These are phyloP conservation scores for Eucalyptus brandiana DNA, from an alignment of 345 rosid species.

Conservation along the genomic window DNA sequence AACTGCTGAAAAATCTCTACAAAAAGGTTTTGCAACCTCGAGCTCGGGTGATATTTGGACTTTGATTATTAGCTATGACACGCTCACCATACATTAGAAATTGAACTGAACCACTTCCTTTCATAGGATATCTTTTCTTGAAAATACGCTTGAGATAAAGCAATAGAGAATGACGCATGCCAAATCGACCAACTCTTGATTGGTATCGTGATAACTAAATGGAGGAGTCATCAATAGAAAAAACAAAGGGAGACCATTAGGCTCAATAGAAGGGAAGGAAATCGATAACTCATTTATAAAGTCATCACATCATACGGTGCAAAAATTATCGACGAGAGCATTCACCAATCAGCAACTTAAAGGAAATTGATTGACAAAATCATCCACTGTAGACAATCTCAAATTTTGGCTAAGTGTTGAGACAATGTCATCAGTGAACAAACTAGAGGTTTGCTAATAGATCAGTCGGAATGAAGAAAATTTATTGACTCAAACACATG, in stretches of 20 bases:
- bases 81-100: background rate
- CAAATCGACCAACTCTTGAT: background rate
- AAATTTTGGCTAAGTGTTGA: background rate
- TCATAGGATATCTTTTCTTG: background rate
- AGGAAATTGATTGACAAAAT: background rate
- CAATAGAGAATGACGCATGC: background rate
- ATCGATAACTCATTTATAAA: background rate
- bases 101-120: background rate
- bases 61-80: background rate
- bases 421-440: background rate
- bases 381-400: background rate
- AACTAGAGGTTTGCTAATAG: background rate
- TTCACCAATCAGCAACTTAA: background rate
- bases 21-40: background rate
- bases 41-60: background rate
- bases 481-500: background rate
- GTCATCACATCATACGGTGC: background rate
- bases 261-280: background rate
- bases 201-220: background rate
- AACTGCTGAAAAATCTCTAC: background rate
- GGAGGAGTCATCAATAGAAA: background rate
- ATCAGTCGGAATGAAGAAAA: background rate
- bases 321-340: background rate
- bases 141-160: background rate
- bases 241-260: background rate